Conservation (phyloP, 202 grass and related monocot genomes). For the Carex arenaria region DNA sequence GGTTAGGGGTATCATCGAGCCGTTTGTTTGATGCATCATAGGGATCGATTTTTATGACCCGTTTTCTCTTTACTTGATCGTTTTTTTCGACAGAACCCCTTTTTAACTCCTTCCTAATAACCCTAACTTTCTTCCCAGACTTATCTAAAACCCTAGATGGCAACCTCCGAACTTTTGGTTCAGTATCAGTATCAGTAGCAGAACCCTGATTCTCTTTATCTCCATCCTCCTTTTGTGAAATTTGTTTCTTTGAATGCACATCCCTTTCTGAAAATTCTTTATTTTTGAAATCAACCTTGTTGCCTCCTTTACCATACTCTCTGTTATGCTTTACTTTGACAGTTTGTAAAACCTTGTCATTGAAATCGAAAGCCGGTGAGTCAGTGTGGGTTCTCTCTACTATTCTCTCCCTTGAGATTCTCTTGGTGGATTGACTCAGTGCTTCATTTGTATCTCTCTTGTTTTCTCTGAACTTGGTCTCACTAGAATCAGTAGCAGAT, state of each 20-base stretch:
- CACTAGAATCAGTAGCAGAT: not conserved
- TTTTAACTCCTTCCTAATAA: conserved; percentile 45
- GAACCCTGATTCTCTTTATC: conserved; percentile 29
- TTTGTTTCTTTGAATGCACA: conserved; percentile 2
- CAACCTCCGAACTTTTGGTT: conserved; percentile 37
- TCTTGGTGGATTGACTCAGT: not conserved
- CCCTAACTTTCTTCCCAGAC: conserved; percentile 71
- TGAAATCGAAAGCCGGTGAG: not conserved
- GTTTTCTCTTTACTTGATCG: conserved; percentile 65
- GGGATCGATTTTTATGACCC: conserved; percentile 70
- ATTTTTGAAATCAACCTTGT: not conserved
- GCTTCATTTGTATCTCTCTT: not conserved
- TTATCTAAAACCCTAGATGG: conserved; percentile 53
- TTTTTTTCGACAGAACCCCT: conserved; percentile 35
- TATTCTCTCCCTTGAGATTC: not conserved
- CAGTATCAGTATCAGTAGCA: not conserved
- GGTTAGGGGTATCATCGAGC: conserved; percentile 55
- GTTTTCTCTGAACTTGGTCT: not conserved
- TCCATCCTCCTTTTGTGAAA: conserved; percentile 8
- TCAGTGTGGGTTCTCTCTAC: not conserved
- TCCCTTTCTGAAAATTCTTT: not conserved
- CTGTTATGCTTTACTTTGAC: not conserved
- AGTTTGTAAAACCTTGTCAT: not conserved
- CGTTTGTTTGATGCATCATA: conserved; percentile 88
- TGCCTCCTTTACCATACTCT: not conserved